phyloP scores from a whole-genome alignment of 768 basidiomycete genomes.

The Lentinula sp. region DNA sequence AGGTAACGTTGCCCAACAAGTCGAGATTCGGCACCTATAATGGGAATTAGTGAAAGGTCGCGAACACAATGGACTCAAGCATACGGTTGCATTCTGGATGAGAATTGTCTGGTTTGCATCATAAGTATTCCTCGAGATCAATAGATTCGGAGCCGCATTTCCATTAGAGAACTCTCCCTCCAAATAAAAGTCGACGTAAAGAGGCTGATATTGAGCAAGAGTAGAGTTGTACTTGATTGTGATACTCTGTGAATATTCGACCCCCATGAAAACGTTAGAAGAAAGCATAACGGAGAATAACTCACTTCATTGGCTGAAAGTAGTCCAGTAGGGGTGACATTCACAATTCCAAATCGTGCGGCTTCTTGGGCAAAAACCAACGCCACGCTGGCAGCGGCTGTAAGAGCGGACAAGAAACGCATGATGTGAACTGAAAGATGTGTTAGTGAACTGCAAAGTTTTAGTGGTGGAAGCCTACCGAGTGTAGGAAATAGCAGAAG shows the following conservation, averaged over 20 bases:
- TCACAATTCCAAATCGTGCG: not conserved
- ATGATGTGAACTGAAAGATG: not conserved
- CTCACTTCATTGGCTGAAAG: not conserved
- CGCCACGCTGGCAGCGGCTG: not conserved
- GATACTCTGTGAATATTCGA: not conserved
- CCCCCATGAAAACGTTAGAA: too few relatives aligned
- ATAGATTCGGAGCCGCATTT: not conserved
- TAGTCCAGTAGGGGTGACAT: not conserved
- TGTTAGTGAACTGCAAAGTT: not conserved
- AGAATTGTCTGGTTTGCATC: not conserved
- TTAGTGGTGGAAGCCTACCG: not conserved
- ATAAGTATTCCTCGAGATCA: slow-evolving; percentile 2
- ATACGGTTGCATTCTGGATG: not conserved
- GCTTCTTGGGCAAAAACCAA: slow-evolving; percentile 2
- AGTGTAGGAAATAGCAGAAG: not conserved
- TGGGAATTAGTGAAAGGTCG: not conserved
- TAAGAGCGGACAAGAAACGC: not conserved
- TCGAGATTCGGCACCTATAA: not conserved
- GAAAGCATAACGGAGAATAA: not conserved
- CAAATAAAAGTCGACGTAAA: slow-evolving; percentile 3
- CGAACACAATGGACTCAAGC: not conserved
- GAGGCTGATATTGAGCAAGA: not conserved
- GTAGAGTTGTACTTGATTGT: slow-evolving; percentile 1
- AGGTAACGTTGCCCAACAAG: not conserved
- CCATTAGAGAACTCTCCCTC: not conserved